Evolutionary conservation across 352 stramenopile genomes (phyloP).

Genomic region (Phytophthora megakarya): DNA sequence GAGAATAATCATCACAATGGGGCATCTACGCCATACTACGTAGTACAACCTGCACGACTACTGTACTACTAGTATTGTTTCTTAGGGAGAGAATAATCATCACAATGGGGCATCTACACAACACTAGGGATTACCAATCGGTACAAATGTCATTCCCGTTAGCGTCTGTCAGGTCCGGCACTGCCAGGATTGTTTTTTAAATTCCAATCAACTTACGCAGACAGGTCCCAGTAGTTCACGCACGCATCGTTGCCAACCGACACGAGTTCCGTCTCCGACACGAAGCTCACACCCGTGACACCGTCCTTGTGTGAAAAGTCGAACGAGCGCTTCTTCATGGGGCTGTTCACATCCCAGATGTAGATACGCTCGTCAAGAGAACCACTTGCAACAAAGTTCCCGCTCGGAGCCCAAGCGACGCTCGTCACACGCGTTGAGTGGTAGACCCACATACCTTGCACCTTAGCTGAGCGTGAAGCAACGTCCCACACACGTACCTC

Average conservation of each 20-base stretch:
- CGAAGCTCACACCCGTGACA: slow-evolving; percentile 74
- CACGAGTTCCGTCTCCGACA: slow-evolving; percentile 72
- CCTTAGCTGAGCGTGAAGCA: slow-evolving; percentile 75
- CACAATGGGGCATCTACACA: too few species aligned
- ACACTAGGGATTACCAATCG: too few species aligned
- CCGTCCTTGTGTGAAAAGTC: slow-evolving; percentile 87
- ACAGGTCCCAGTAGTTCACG: slow-evolving; percentile 78
- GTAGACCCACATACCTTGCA: slow-evolving; percentile 95
- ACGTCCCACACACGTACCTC: slow-evolving; percentile 92
- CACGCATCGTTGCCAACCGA: slow-evolving; percentile 85
- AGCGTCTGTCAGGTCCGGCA: neutral
- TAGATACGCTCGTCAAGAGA: slow-evolving; percentile 96
- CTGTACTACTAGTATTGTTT: too few species aligned
- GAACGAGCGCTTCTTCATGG: slow-evolving; percentile 66
- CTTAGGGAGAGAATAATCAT: too few species aligned
- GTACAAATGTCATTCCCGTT: neutral
- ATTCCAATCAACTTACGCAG: slow-evolving; percentile 25
- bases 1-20: too few species aligned
- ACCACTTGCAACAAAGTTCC: slow-evolving; percentile 91
- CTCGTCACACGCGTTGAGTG: slow-evolving; percentile 95
- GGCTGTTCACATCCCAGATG: slow-evolving; percentile 93
- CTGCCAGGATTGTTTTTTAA: too few species aligned
- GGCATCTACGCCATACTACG: too few species aligned
- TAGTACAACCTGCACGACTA: too few species aligned
- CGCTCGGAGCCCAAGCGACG: slow-evolving; percentile 93